Evolutionary conservation across 306 rosid genomes (phyloP), one percentile per base, ranked within the genome.

Genomic region (Quercus wislizeni): DNA sequence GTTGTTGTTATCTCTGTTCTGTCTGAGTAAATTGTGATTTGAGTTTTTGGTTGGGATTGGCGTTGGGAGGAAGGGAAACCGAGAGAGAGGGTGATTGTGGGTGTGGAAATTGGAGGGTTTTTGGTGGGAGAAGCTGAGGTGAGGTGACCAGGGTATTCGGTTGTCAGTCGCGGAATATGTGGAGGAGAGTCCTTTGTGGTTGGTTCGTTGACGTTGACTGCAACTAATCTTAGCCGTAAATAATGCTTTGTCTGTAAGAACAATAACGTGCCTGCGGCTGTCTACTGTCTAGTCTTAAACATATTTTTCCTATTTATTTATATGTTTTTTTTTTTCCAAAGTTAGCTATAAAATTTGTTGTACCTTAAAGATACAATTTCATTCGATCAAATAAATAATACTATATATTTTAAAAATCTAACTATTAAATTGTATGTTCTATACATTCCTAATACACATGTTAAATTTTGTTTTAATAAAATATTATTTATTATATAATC

Each of bases 111-210:
- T 23, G 12, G 38, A 15, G 69, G n/a, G 69, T 33, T 63, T 63
- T 28, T 63, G 14, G 17, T 1, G 15, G 30, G n/a, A 64, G 71
- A 10, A 61, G 55, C 17, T 78, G 41, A 75, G 28, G 58, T 64
- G 15, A 68, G 55, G n/a, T 78, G 41, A 78, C 72, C 75, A 82
- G 74, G 43, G 74, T 41, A 76, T 78, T 25, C 81, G 84, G 81
- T 76, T 12, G 77, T 28, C 71, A 19, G 81, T 71, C 27, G 52
- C 8, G 14, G 67, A 76, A 69, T 21, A 46, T 6, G 54, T 79
- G 85, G 78, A 67, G 70, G 79, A 2, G 64, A 85, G 71, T 20
- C 72, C 49, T 54, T 58, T 30, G 30, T 54, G 82, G 54, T 12
- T 11, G 54, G 17, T 12, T 49, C 54, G 1, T 49, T 10, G 62